A percentile compares a stretch with the other conserved stretches of the same genome.
Conservation (phyloP, 2,329 filamentous ascomycete species). For the Berkeleyomyces basicola region DNA sequence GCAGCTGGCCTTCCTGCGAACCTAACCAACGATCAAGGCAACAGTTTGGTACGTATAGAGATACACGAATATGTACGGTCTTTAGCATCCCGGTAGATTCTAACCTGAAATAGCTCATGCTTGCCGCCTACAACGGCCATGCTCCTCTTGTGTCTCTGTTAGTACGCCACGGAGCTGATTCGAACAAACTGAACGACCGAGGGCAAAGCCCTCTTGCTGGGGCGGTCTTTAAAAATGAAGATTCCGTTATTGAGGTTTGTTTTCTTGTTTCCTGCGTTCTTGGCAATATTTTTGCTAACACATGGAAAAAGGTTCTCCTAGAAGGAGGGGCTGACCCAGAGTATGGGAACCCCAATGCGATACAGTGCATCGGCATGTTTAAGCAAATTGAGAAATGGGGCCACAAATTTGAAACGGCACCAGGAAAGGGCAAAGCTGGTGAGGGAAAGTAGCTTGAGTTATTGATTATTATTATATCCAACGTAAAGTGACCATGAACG, state of each 20-base stretch:
- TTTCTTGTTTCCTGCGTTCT: background rate
- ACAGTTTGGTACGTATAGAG: conserved; percentile 39
- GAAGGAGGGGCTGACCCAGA: conserved; percentile 39
- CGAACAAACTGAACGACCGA: conserved; percentile 50
- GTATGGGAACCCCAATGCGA: conserved; percentile 31
- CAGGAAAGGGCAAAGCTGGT: conserved; percentile 29
- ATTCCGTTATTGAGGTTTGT: conserved; percentile 41
- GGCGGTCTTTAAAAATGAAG: conserved; percentile 56
- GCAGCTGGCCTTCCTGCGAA: conserved; percentile 49
- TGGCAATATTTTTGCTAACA: background rate
- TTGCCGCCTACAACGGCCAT: conserved; percentile 54
- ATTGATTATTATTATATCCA: too few relatives aligned
- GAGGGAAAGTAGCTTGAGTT: background rate
- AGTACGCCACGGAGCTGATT: conserved; percentile 45
- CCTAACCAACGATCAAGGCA: conserved; percentile 56
- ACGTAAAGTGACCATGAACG: background rate
- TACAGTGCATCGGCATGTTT: conserved; percentile 34
- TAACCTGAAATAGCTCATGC: conserved; percentile 39
- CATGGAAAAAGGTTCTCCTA: conserved; percentile 25
- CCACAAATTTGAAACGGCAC: conserved; percentile 31
- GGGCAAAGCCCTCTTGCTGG: conserved; percentile 55
- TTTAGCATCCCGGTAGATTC: background rate
- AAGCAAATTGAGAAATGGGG: conserved; percentile 35
- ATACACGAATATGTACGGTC: background rate
- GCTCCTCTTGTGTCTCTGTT: conserved; percentile 42